Conservation (phyloP, 2,329 filamentous ascomycete genomes). For the Geosmithia flava region DNA sequence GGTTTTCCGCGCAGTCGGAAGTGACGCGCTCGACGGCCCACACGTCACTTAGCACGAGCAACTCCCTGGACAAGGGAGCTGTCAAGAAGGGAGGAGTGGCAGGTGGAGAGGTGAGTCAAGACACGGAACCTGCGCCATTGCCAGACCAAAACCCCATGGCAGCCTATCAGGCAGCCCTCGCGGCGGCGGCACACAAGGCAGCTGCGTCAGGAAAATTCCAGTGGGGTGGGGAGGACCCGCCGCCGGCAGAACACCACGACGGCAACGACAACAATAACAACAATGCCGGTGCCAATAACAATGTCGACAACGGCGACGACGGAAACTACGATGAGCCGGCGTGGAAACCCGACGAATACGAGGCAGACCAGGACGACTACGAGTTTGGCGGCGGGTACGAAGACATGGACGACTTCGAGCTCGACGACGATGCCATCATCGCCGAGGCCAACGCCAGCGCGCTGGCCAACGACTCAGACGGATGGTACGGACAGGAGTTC, state of each 20-base stretch:
- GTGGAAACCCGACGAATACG: neutral
- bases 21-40: constrained; percentile 35
- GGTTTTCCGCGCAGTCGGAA: constrained; percentile 29
- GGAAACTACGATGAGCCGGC: neutral
- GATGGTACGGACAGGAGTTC: constrained; percentile 93
- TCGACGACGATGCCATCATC: constrained; percentile 83
- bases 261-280: neutral
- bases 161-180: constrained; percentile 74
- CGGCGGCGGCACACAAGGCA: constrained; percentile 67
- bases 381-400: constrained; percentile 37
- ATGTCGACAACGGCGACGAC: neutral
- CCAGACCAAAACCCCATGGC: constrained; percentile 23
- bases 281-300: neutral
- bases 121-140: constrained; percentile 1
- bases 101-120: constrained; percentile 3
- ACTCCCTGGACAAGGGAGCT: neutral
- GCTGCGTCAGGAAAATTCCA: constrained; percentile 65
- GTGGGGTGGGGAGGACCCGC: constrained; percentile 30
- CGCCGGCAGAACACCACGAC: constrained; percentile 14
- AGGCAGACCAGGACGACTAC: constrained; percentile 33
- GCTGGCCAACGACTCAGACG: constrained; percentile 81
- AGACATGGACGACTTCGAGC: constrained; percentile 53
- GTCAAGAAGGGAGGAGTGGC: constrained; percentile 3
- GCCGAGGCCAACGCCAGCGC: constrained; percentile 91
- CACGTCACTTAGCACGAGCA: constrained; percentile 31